phyloP scores from a whole-genome alignment of 179 eudicot species.

The Sideroxylon spinosum region DNA sequence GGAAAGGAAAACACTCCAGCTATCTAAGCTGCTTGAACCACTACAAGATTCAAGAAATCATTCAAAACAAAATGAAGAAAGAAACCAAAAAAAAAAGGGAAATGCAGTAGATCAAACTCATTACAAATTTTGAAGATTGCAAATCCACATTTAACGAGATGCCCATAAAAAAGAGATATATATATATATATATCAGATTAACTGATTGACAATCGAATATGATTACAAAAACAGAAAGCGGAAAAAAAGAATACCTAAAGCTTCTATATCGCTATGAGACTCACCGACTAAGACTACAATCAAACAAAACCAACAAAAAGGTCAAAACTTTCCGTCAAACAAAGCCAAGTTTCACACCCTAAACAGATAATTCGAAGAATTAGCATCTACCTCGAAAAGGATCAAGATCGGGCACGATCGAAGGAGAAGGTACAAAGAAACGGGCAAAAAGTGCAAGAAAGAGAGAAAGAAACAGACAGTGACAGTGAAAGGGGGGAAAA shows the following conservation, averaged over 20 bases:
- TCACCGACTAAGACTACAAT: neutral
- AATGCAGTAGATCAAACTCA: neutral
- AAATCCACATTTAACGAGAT: too few species aligned
- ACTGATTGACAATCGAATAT: too few species aligned
- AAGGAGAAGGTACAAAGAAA: neutral
- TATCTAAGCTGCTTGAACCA: too few species aligned
- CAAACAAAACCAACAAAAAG: too few species aligned
- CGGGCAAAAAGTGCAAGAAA: neutral
- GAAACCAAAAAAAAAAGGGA: too few species aligned
- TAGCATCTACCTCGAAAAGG: conserved; percentile 10
- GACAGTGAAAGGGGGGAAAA: neutral
- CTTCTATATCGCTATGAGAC: neutral
- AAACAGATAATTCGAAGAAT: neutral
- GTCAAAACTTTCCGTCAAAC: neutral
- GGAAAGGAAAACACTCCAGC: too few species aligned
- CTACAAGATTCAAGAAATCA: too few species aligned
- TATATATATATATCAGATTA: neutral
- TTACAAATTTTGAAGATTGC: neutral
- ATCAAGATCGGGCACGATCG: conserved; percentile 19
- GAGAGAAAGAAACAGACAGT: too few species aligned
- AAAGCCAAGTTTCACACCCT: neutral
- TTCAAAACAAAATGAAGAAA: too few species aligned
- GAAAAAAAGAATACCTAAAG: too few species aligned
- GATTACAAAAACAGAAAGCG: too few species aligned
- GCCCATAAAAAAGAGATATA: neutral